Evolutionary conservation across 2,329 filamentous ascomycete genomes (phyloP), one percentile per base, ranked within the genome.

Genomic region (Septoria petroselini): DNA sequence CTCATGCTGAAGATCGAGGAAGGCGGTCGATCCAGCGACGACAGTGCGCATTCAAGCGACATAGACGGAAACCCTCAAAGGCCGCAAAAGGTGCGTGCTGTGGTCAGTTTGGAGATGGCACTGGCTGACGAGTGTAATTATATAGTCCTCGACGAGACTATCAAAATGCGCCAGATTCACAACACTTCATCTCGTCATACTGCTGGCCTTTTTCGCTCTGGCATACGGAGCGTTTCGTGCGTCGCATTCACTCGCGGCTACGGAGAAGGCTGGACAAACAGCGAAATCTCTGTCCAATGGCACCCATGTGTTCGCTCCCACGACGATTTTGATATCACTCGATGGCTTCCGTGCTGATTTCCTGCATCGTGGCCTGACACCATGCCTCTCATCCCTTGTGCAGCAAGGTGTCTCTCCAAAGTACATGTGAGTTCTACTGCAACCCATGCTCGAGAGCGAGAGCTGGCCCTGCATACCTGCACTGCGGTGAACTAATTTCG

Each of bases 331-430:
- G 46, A 87, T 98, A 65, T 96, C 91, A 38, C 78, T 98, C 14
- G 93, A 98, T 69, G 93, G 93, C 3, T 97, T 98, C 73, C 85
- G 93, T 12, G 91, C 93, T 15, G 93, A 97, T 67, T 97, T 96
- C 64, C 75, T 98, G 33, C 81, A 86, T 56, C 83, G 90, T 11
- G 85, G 84, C 0, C 72, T 97, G 25, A 96, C 91, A 1, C 93
- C 91, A 1, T 83, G 85, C 1, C 75, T 98, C 7, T 88, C 83
- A 59, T 78, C 83, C 2, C 85, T 98, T 57, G 76, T 95, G 54
- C 79, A 81, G 53, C 82, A 89, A 57, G 93, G 93, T 23, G 83
- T 97, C 8, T 95, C 91, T 4, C 91, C 93, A 2, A 79, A 83
- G 58, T 96, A 91, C 70, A 96, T 98, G 90, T 27, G 9, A 27